Conservation (phyloP, 441 rosid species). For the Pelargonium citronellum region DNA sequence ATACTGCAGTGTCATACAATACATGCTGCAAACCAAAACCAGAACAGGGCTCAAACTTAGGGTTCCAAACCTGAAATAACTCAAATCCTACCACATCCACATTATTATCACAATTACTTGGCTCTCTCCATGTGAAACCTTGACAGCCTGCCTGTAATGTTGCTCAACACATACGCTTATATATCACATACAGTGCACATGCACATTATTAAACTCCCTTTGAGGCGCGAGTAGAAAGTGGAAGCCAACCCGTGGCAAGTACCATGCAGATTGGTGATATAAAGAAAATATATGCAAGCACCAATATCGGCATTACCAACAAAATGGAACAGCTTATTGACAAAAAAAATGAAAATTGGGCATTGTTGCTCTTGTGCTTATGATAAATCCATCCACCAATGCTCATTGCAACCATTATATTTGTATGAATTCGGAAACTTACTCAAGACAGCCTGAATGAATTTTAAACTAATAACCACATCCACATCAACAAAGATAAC, state of each 20-base stretch:
- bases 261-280: background rate
- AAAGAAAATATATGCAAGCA: background rate
- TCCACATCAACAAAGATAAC: background rate
- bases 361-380: background rate
- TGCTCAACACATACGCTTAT: no score
- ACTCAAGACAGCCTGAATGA: background rate
- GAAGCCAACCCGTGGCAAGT: no score
- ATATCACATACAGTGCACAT: no score
- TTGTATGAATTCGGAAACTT: background rate
- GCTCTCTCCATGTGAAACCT: background rate
- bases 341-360: background rate
- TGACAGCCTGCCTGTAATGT: background rate
- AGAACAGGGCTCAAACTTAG: no score
- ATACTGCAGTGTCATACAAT: no score
- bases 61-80: no score
- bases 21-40: no score
- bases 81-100: background rate
- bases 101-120: background rate
- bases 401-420: background rate
- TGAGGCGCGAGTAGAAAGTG: no score
- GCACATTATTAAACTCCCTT: no score
- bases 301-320: background rate
- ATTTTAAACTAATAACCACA: background rate
- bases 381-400: background rate
- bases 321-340: background rate